Evolutionary conservation across 495 filamentous ascomycete genomes (phyloP).

Genomic region (Melanomma pulvis-pyrius): DNA sequence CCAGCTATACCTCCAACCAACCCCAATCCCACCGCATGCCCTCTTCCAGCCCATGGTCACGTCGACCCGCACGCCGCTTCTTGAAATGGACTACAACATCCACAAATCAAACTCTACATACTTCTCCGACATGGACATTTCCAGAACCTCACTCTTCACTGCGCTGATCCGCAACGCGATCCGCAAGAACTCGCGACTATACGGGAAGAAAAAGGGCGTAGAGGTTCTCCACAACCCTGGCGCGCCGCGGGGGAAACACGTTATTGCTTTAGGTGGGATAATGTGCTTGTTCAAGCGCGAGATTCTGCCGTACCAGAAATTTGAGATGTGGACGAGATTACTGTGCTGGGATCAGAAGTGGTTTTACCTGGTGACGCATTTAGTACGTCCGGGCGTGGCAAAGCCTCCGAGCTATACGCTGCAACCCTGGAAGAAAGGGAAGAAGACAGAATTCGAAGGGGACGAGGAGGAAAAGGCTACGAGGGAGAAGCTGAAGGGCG

Average conservation of each 20-base stretch:
- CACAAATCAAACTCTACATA: constrained; percentile 83
- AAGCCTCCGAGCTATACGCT: constrained; percentile 53
- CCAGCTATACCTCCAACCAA: constrained; percentile 60
- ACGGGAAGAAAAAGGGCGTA: not conserved
- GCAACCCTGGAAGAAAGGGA: constrained; percentile 48
- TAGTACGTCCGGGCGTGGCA: constrained; percentile 64
- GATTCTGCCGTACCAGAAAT: constrained; percentile 66
- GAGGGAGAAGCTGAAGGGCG: constrained; percentile 38
- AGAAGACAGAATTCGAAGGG: constrained; percentile 42
- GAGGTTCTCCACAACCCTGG: not conserved
- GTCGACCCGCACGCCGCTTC: constrained; percentile 58
- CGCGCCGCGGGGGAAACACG: constrained; percentile 44
- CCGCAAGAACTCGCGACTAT: constrained; percentile 2
- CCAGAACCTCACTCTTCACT: constrained; percentile 64
- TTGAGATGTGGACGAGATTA: constrained; percentile 68
- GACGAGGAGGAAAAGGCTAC: constrained; percentile 45
- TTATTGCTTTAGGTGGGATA: constrained; percentile 67
- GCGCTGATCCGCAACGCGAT: constrained; percentile 63
- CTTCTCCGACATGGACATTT: constrained; percentile 72
- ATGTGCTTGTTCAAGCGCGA: constrained; percentile 68
- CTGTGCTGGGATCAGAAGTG: constrained; percentile 82
- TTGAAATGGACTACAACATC: constrained; percentile 79
- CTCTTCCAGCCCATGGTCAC: constrained; percentile 70
- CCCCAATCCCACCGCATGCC: constrained; percentile 46
- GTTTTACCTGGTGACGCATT: constrained; percentile 74